Evolutionary conservation across 176 grass and related monocot genomes (phyloP).

Genomic region (Oryza meyeriana): DNA sequence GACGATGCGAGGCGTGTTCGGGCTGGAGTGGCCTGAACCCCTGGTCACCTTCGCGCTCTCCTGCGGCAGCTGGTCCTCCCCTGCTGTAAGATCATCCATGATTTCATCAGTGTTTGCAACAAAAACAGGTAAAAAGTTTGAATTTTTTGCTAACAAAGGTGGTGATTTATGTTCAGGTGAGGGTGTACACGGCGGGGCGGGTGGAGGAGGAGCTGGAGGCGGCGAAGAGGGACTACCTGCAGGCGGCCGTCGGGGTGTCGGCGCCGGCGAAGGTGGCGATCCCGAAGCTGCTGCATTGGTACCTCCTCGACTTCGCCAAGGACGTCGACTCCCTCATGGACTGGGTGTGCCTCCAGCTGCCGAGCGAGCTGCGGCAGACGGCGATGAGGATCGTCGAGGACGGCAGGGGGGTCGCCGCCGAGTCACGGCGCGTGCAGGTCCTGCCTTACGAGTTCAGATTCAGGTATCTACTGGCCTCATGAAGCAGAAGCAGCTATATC

Average conservation of each 20-base stretch:
- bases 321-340: conserved; percentile 97
- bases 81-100: conserved; percentile 54
- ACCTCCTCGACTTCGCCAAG: conserved; percentile 85
- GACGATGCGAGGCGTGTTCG: conserved; percentile 45
- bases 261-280: conserved; percentile 58
- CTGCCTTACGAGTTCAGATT: conserved; percentile 92
- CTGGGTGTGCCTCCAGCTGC: conserved; percentile 96
- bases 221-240: conserved; percentile 80
- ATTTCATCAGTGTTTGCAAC: not conserved
- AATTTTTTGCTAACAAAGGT: not conserved
- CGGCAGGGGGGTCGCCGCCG: conserved; percentile 8
- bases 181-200: conserved; percentile 72
- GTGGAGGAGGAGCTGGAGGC: conserved; percentile 85
- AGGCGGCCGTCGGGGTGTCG: conserved; percentile 69
- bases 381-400: conserved; percentile 58
- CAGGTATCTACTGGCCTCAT: conserved; percentile 73
- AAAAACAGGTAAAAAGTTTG: not conserved
- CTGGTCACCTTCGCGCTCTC: conserved; percentile 92
- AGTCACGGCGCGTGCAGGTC: conserved; percentile 45
- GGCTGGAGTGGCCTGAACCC: conserved; percentile 94
- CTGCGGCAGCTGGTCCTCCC: conserved; percentile 94
- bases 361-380: conserved; percentile 34
- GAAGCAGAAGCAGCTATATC: not conserved
- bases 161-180: conserved; percentile 47
- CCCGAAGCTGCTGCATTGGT: conserved; percentile 93